Base-by-base conservation (phyloP, 108 stramenopile genomes). In the Skeletonema grethae region DNA sequence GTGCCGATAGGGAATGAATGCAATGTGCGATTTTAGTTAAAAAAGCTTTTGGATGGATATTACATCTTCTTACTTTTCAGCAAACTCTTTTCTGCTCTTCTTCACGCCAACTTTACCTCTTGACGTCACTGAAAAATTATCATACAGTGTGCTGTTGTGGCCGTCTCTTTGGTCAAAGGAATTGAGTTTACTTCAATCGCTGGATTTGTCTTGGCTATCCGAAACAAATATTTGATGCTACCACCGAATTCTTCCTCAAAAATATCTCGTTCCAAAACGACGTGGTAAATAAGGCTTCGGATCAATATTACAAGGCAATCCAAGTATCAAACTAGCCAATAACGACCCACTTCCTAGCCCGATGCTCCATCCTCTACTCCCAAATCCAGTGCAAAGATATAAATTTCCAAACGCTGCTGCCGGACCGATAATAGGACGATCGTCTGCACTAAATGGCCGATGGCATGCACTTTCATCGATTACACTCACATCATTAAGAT, bases 391-490 rank as follows among this genome's bases (percentile, higher is more conserved):
- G 25, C 65, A 63, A 7, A 72, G 65, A 50, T 41, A 79, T 45
- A 78, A 30, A 31, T 71, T 78, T 10, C 66, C 53, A 57, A 55
- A 72, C 18, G 34, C 24, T 1, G 43, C 5, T 24, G 46, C 57
- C 12, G 53, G 45, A 11, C 77, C 70, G 53, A 79, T 65, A 25
- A 78, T 45, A 6, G 77, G 65, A 53, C 77, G 58, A 60, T 78
- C 77, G 43, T 78, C 77, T 39, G 77, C 77, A 0, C 69, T 70
- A 5, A 78, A 20, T 18, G 77, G 77, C 28, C 77, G 69, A 67
- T 71, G 70, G 20, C 77, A 79, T 25, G 77, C 77, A 32, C 70
- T 72, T 60, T 60, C 48, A 41, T 79, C 77, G 35, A 79, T 39
- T 39, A 79, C 7, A 28, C 72, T 60, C 38, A 67, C 53, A 68